Evolutionary conservation across 148 eudicot genomes (phyloP), one percentile per base, ranked within the genome.

Genomic region (Dysphania ambrosioides): DNA sequence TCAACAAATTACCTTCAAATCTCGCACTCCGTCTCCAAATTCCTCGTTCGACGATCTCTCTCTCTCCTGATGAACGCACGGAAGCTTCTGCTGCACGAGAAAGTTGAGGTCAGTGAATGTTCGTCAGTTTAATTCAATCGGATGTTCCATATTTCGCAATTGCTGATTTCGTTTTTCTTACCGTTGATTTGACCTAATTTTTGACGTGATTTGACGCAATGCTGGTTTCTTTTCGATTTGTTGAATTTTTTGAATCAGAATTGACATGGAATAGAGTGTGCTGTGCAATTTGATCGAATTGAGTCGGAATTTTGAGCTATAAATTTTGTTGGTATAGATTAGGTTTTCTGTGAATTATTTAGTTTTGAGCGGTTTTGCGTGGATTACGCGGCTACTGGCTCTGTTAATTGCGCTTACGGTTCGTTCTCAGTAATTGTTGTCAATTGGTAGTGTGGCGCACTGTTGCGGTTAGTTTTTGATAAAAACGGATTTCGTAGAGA

Each of bases 61-160:
- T 53, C 63, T 65, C 53, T 29, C 10, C 41, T 26, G 24, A 77
- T 77, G 79, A 77, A 77, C 35, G 62, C 60, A 27, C 68, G 63
- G 35, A 77, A 78, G 71, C 41, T 71, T 31, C 75, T 71, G 60
- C 19, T 78, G 67, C 75, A 65, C 71, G 71, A 78, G 64, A 63
- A 71, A 78, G 80, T 78, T 47, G 80, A 78, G 80, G 80, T 78
- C 10, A 19, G 80, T 53, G 31, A n/a, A n/a, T n/a, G n/a, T n/a
- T n/a, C n/a, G n/a, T n/a, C n/a, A n/a, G n/a, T 65, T 47, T 47
- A 21, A 42, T 66, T 40, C 27, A 26, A 32, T 16, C 6, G 24
- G 35, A 6, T 30, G 6, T 32, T 21, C 27, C 2, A 5, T 19
- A 32, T 18, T 4, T 8, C 44, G 47, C 47, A 11, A 42, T 38